phyloP scores from a whole-genome alignment of 163 green algal genomes.

The Scenedesmus sp. region DNA sequence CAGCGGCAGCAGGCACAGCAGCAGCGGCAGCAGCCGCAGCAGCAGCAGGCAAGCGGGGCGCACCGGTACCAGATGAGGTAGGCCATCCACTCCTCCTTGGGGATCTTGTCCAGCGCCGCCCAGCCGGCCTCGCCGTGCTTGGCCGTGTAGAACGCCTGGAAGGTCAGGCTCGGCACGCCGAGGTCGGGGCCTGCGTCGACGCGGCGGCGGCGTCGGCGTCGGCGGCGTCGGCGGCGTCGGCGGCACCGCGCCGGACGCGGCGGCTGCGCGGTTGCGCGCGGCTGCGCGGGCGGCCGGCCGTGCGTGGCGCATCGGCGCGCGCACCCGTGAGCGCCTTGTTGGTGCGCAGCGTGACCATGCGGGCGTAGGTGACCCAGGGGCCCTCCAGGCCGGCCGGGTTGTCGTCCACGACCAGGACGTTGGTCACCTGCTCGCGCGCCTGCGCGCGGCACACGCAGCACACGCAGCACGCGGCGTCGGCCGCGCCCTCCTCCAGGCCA shows the following conservation, averaged over 20 bases:
- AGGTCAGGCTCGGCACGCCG: slow-evolving; percentile 49
- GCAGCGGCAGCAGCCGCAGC: not conserved
- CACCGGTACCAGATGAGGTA: slow-evolving; percentile 60
- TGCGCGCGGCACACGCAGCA: too few relatives aligned
- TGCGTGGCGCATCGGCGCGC: too few relatives aligned
- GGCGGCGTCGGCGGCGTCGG: too few relatives aligned
- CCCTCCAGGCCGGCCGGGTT: slow-evolving; percentile 53
- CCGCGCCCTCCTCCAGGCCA: too few relatives aligned
- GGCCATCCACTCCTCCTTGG: slow-evolving; percentile 57
- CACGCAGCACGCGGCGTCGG: not conserved
- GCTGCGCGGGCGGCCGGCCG: too few relatives aligned
- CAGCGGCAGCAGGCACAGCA: not conserved
- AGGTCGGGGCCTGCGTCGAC: slow-evolving; percentile 37
- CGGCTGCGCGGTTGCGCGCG: too few relatives aligned
- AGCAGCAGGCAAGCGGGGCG: not conserved
- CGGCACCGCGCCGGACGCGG: too few relatives aligned
- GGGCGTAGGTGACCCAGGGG: slow-evolving; percentile 57
- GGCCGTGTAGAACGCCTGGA: slow-evolving; percentile 55
- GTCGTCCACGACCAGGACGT: slow-evolving; percentile 57
- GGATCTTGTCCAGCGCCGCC: slow-evolving; percentile 57
- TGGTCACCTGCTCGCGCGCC: slow-evolving; percentile 20
- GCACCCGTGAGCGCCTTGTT: slow-evolving; percentile 57
- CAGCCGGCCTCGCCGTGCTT: slow-evolving; percentile 49
- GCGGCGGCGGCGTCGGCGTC: too few relatives aligned
- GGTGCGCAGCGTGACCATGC: slow-evolving; percentile 59